Conservation (phyloP, 2,329 filamentous ascomycete species). For the Chaetomium globosum region DNA sequence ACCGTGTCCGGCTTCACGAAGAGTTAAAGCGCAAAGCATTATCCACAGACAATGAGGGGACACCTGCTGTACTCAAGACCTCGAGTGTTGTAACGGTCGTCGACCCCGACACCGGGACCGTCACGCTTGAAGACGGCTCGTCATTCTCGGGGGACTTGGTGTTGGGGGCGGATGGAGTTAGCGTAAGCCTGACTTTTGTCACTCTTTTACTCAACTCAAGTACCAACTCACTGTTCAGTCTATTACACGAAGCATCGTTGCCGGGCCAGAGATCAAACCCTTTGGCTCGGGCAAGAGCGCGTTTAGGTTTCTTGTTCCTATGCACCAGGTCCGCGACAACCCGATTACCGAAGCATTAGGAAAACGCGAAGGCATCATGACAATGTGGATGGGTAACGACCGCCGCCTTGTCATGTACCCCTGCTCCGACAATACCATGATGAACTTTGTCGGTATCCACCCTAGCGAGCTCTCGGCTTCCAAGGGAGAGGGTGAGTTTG, state of each 20-base stretch:
- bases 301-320: constrained; percentile 56
- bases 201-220: neutral
- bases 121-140: constrained; percentile 52
- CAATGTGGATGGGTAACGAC: constrained; percentile 20
- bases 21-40: constrained; percentile 51
- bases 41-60: constrained; percentile 41
- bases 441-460: constrained; percentile 27
- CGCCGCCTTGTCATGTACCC: constrained; percentile 28
- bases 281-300: constrained; percentile 56
- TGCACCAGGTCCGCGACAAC: constrained; percentile 9
- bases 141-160: constrained; percentile 52
- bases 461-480: constrained; percentile 21
- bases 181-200: constrained; percentile 41
- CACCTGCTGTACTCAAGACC: constrained; percentile 46
- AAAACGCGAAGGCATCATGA: constrained; percentile 22
- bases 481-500: constrained; percentile 18
- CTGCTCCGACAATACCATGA: constrained; percentile 23
- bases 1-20: constrained; percentile 56
- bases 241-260: constrained; percentile 36
- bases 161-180: constrained; percentile 59
- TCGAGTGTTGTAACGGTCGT: constrained; percentile 49
- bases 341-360: constrained; percentile 13
- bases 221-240: constrained; percentile 28
- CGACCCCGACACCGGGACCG: constrained; percentile 44
- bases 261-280: constrained; percentile 31